Evolutionary conservation across 805 yeast genomes (phyloP), one percentile per base, ranked within the genome.

Genomic region (Sugiyamaella marilandica): DNA sequence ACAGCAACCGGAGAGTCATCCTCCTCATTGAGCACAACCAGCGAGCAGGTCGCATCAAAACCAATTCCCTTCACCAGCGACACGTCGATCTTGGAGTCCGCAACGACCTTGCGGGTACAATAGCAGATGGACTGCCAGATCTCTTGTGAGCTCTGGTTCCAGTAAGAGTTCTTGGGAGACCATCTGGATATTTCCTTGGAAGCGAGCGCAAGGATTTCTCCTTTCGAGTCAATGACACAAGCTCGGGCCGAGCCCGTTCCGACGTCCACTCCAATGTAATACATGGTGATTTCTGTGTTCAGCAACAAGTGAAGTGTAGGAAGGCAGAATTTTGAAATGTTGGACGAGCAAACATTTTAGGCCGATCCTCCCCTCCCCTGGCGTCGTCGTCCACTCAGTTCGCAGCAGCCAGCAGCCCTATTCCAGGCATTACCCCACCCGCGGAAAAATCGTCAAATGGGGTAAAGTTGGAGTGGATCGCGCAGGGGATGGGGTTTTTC

Each of bases 161-260:
- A 47, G 45, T 47, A 47, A 21, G 43, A 36, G 24, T 13, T 39
- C 52, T 68, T 66, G 9, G 75, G 75, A 26, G 65, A 66, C 71
- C 70, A 73, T 36, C 64, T 87, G 86, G 69, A 84, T 83, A 71
- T 96, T 71, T 52, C 85, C 79, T 90, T 78, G 62, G 91, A 90
- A 16, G 91, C 81, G 48, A 90, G 70, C 4, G 71, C 66, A 47
- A 88, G 70, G 50, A 94, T 90, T 43, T 85, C 83, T 47, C 98
- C 98, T 41, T 78, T 74, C 62, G 82, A 79, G 67, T 91, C 94
- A 57, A 92, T 87, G 13, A 94, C 74, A 62, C 96, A 92, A 4
- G 98, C 98, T 58, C 99, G 77, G 5, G 97, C 97, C 1, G 96
- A 87, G 13, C 98, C 99, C 0, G 98, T 91, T n/a, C 99, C 99